Percentiles rank a stretch among this genome's conserved stretches.
phyloP scores from a whole-genome alignment of 139 green algal species.

The Edaphochlamys debaryana region DNA sequence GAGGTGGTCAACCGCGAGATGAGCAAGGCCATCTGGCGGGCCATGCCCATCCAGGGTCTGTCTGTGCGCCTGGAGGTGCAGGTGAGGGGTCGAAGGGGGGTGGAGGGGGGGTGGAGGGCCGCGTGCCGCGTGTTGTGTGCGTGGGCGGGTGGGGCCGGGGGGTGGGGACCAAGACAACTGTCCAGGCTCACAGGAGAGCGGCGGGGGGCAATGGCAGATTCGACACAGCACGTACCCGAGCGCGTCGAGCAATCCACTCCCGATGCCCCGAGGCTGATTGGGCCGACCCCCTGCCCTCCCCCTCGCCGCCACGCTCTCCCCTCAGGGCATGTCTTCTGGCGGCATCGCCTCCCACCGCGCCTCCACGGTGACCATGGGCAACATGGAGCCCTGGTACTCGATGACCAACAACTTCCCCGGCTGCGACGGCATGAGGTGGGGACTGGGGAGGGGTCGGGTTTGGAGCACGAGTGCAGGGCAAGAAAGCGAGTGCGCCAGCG shows the following conservation, averaged over 20 bases:
- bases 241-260: too few relatives aligned
- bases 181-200: too few relatives aligned
- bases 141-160: not conserved
- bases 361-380: conserved; percentile 26
- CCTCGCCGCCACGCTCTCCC: too few relatives aligned
- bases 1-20: conserved; percentile 2
- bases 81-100: not conserved
- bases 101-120: not conserved
- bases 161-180: too few relatives aligned
- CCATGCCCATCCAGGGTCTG: conserved; percentile 20
- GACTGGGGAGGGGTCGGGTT: too few relatives aligned
- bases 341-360: conserved; percentile 29
- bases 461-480: too few relatives aligned
- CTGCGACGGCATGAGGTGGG: conserved; percentile 25
- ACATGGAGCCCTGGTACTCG: conserved; percentile 20
- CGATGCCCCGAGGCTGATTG: too few relatives aligned
- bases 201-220: too few relatives aligned
- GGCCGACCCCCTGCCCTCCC: too few relatives aligned
- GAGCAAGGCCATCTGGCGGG: not conserved
- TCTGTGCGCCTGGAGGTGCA: conserved; percentile 29
- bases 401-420: conserved; percentile 28
- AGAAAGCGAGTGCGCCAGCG: too few relatives aligned
- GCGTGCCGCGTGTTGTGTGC: too few relatives aligned
- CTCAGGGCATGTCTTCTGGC: conserved; percentile 28
- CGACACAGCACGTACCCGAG: too few relatives aligned